Evolutionary conservation across 1,139 yeast species (phyloP), one percentile per base, ranked within the genome.

Genomic region (Yamadazyma kanchanaburiensis): DNA sequence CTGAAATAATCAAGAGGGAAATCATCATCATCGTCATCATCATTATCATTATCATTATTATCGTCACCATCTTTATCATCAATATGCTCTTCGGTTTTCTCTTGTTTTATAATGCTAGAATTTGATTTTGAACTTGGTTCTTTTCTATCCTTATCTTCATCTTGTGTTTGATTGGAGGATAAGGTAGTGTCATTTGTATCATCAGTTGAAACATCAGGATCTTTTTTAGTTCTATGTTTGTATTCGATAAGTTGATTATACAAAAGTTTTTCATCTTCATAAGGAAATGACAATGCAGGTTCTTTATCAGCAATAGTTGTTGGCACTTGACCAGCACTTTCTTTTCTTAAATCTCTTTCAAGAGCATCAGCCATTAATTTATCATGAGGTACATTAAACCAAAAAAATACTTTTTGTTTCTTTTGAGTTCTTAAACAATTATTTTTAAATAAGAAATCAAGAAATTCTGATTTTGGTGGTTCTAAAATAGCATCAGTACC

Each of bases 361-460:
- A 91, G 62, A 1, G 97, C 97, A 57, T 91, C 98, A 3, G 91
- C 80, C 73, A 91, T 89, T 30, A 91, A 62, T 49, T 85, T 80
- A 53, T 91, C 96, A 58, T 91, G 97, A 25, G 94, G 91, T 6
- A 91, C 97, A 50, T 89, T 83, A 55, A 85, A 89, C 98, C 98
- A 91, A 55, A 82, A 88, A 53, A 91, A 91, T 23, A 91, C 97
- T 54, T 91, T 91, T 54, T 91, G 98, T 53, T 91, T 91, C 68
- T 91, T 91, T 51, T 91, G 97, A 1, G 98, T 91, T 45, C 96
- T 72, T 15, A 91, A 69, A 54, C 98, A 89, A 40, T 82, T 78
- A 52, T 91, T 87, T 48, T 82, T 84, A 58, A 83, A 87, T 26
- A 91, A 63, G 46, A 89, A 88, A 42, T 84, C 87, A 37, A 91